phyloP scores from a whole-genome alignment of 176 grass and related monocot genomes.

The Luzula sylvatica region DNA sequence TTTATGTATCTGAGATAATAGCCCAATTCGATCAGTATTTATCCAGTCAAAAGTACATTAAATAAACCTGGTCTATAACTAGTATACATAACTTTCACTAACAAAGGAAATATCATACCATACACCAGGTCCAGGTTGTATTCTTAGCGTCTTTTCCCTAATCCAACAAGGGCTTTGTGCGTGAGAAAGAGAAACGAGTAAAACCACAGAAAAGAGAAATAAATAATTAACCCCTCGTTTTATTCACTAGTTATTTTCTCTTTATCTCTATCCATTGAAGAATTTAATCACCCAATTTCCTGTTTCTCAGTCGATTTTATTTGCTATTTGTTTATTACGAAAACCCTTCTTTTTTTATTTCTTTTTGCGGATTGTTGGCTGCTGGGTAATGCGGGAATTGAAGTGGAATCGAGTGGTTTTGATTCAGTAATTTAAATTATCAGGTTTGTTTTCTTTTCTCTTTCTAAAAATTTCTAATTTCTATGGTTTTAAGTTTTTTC shows the following conservation, averaged over 20 bases:
- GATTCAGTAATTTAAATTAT: background rate
- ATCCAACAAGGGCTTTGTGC: background rate
- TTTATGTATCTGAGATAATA: too few species aligned
- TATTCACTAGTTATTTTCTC: background rate
- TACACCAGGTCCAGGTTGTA: too few species aligned
- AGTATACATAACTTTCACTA: too few species aligned
- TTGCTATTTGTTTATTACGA: background rate
- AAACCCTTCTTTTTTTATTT: too few species aligned
- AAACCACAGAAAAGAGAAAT: background rate
- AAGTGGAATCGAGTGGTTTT: background rate
- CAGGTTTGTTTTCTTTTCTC: slow-evolving; percentile 1
- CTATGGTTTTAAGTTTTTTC: background rate
- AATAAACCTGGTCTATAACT: too few species aligned
- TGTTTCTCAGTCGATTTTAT: background rate
- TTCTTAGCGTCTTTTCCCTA: too few species aligned
- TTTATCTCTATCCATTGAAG: background rate
- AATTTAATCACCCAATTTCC: background rate
- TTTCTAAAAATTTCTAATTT: too few species aligned
- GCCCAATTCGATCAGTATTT: too few species aligned
- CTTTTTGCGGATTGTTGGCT: background rate
- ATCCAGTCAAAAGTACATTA: too few species aligned
- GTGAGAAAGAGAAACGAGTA: background rate
- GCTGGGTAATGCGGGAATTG: background rate
- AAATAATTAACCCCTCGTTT: background rate
- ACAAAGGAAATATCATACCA: too few species aligned